phyloP scores from a whole-genome alignment of 805 yeast genomes.

The Hanseniaspora guilliermondii region DNA sequence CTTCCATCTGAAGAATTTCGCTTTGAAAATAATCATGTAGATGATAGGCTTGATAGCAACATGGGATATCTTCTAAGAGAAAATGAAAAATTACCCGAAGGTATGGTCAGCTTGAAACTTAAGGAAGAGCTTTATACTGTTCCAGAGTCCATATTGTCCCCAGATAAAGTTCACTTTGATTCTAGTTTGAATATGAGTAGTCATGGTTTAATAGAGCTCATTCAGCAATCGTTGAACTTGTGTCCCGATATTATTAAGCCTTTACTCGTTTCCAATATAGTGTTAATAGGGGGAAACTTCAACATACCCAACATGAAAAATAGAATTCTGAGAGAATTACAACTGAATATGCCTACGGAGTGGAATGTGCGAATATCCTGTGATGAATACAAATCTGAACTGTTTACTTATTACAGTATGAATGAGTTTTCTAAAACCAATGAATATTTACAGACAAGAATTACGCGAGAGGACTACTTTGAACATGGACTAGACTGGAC shows the following conservation, averaged over 20 bases:
- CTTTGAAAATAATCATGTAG: not conserved
- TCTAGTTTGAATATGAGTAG: slow-evolving; percentile 33
- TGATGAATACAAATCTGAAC: slow-evolving; percentile 29
- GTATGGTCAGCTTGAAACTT: slow-evolving; percentile 52
- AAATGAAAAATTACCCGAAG: slow-evolving; percentile 23
- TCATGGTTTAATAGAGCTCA: slow-evolving; percentile 62
- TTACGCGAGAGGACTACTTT: slow-evolving; percentile 66
- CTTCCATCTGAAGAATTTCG: slow-evolving; percentile 44
- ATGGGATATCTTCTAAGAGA: slow-evolving; percentile 53
- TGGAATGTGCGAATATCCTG: slow-evolving; percentile 46
- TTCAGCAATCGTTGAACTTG: slow-evolving; percentile 53
- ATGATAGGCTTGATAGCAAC: slow-evolving; percentile 31
- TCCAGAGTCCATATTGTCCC: slow-evolving; percentile 80
- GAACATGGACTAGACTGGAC: slow-evolving; percentile 61
- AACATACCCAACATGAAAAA: slow-evolving; percentile 54
- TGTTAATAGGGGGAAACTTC: slow-evolving; percentile 72
- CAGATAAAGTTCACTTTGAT: slow-evolving; percentile 57
- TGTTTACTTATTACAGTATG: slow-evolving; percentile 52
- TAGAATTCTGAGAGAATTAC: slow-evolving; percentile 49
- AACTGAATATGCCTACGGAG: slow-evolving; percentile 56
- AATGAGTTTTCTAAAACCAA: slow-evolving; percentile 32
- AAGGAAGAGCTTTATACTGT: slow-evolving; percentile 77
- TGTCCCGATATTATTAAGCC: slow-evolving; percentile 68
- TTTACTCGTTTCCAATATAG: slow-evolving; percentile 64
- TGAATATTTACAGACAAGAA: slow-evolving; percentile 37